Conservation (phyloP, 1,139 yeast genomes). For the Sugiyamaella xylanicola region DNA sequence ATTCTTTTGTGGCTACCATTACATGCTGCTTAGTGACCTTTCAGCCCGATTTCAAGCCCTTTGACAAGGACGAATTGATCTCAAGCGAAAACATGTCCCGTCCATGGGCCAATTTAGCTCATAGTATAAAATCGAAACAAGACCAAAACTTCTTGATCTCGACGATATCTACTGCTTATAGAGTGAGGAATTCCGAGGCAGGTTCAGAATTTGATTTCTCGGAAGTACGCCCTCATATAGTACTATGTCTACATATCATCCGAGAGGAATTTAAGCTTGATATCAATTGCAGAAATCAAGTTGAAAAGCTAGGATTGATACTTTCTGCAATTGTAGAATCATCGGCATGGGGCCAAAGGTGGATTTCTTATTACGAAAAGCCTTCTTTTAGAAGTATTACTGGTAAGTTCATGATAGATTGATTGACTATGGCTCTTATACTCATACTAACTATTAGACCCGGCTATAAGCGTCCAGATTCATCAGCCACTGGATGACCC, state of each 20-base stretch:
- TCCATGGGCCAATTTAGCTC: background rate
- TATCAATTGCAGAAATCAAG: slow-evolving; percentile 47
- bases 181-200: slow-evolving; percentile 18
- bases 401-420: slow-evolving; percentile 1
- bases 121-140: background rate
- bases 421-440: background rate
- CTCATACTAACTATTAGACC: slow-evolving; percentile 12
- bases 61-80: too few relatives aligned
- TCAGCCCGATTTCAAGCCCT: background rate
- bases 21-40: slow-evolving; percentile 37
- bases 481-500: slow-evolving; percentile 32
- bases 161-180: slow-evolving; percentile 17
- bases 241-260: slow-evolving; percentile 69
- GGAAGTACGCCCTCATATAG: slow-evolving; percentile 57
- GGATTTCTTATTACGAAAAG: slow-evolving; percentile 60
- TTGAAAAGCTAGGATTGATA: slow-evolving; percentile 52
- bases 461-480: slow-evolving; percentile 15
- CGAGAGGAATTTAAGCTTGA: slow-evolving; percentile 75
- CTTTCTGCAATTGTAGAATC: slow-evolving; percentile 64
- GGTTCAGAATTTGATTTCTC: slow-evolving; percentile 28
- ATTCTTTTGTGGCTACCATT: slow-evolving; percentile 57
- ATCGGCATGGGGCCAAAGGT: slow-evolving; percentile 74
- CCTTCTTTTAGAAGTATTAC: background rate
- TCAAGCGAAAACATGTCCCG: background rate
- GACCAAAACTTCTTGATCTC: background rate